phyloP scores from a whole-genome alignment of 75 land plant genomes.

The Picea sitchensis region DNA sequence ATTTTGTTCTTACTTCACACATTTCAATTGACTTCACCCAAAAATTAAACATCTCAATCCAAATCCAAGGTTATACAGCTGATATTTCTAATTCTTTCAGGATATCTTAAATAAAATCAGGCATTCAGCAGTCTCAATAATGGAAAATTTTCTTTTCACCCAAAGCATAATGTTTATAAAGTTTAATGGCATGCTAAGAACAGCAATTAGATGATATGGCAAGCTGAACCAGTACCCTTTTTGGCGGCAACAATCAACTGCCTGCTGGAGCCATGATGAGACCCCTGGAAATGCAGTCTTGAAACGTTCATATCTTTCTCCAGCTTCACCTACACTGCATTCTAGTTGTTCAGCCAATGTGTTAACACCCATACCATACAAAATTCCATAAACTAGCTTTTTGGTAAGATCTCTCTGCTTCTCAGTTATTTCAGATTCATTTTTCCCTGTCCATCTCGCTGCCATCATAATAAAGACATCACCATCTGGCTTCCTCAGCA shows the following conservation, averaged over 20 bases:
- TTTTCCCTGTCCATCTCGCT: constrained; percentile 78
- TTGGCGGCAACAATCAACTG: constrained; percentile 66
- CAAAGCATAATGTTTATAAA: no score
- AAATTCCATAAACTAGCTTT: constrained; percentile 86
- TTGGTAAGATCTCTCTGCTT: constrained; percentile 89
- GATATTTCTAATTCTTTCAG: no score
- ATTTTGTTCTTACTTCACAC: no score
- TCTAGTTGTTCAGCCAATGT: constrained; percentile 78
- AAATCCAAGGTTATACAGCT: no score
- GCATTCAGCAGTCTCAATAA: no score
- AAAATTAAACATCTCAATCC: no score
- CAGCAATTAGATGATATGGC: background rate
- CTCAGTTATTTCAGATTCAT: constrained; percentile 45
- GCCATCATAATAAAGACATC: constrained; percentile 88
- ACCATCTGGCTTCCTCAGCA: constrained; percentile 71
- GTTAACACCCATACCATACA: constrained; percentile 96
- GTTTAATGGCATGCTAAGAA: background rate
- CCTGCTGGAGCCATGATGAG: constrained; percentile 76
- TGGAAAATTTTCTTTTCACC: no score
- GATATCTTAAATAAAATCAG: no score
- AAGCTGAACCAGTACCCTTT: constrained; percentile 56
- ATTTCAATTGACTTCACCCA: no score
- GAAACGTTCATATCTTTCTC: constrained; percentile 69
- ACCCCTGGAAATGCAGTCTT: constrained; percentile 86
- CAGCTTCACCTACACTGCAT: constrained; percentile 81